Conservation (phyloP, 108 stramenopile species). For the Cylindrotheca closterium region DNA sequence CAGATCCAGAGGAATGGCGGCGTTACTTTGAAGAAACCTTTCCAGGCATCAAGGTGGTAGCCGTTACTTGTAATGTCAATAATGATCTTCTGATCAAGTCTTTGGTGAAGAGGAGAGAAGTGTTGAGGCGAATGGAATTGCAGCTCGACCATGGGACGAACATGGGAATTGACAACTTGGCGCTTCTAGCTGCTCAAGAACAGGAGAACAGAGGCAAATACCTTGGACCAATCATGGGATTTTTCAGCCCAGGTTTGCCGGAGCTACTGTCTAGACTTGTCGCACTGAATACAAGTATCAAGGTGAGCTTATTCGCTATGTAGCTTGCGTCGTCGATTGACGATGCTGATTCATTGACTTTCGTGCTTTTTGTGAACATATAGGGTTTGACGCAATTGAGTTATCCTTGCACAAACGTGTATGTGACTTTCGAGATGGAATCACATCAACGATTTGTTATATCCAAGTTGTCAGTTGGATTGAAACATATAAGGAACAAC, state of each 20-base stretch:
- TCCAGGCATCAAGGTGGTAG: slow-evolving; percentile 59
- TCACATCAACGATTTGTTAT: slow-evolving; percentile 63
- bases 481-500: slow-evolving; percentile 26
- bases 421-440: neutral
- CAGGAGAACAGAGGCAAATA: slow-evolving; percentile 43
- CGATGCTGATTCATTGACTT: no score
- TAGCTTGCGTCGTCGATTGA: no score
- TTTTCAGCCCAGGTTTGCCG: slow-evolving; percentile 59
- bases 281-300: slow-evolving; percentile 66
- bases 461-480: slow-evolving; percentile 55
- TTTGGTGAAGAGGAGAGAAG: slow-evolving; percentile 68
- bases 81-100: slow-evolving; percentile 75
- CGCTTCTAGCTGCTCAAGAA: slow-evolving; percentile 51
- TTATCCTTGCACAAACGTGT: slow-evolving; percentile 57
- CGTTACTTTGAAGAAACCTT: slow-evolving; percentile 63
- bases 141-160: slow-evolving; percentile 52
- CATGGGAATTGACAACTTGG: slow-evolving; percentile 58
- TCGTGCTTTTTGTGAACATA: no score
- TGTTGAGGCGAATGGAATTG: slow-evolving; percentile 53
- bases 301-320: slow-evolving; percentile 18
- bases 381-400: slow-evolving; percentile 65
- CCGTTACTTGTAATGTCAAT: slow-evolving; percentile 73
- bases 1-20: slow-evolving; percentile 83
- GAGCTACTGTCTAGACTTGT: slow-evolving; percentile 30
- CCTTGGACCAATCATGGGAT: slow-evolving; percentile 37